A percentile compares a stretch with the other conserved stretches of the same genome.
phyloP scores from a whole-genome alignment of 73 alveolate genomes.

The Tetrahymena elliotti region DNA sequence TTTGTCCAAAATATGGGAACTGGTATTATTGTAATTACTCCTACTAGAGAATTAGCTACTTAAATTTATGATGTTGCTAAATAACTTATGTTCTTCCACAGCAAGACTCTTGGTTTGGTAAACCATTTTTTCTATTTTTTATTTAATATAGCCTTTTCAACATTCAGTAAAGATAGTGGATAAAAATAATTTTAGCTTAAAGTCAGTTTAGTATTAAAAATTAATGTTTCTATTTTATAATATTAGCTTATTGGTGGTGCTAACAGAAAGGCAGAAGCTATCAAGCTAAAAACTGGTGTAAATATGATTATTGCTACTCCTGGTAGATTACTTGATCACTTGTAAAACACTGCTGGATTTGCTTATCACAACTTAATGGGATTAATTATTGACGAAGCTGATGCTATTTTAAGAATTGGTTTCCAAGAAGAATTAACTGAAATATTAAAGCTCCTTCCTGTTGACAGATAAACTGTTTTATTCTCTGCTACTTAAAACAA shows the following conservation, averaged over 20 bases:
- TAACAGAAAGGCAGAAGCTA: slow-evolving; percentile 92
- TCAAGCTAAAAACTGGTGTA: slow-evolving; percentile 92
- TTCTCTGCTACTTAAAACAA: slow-evolving; percentile 98
- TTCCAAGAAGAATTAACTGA: slow-evolving; percentile 98
- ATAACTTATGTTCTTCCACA: slow-evolving; percentile 21
- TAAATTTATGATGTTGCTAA: slow-evolving; percentile 95
- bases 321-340: slow-evolving; percentile 96
- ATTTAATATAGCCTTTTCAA: not conserved
- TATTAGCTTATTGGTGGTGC: slow-evolving; percentile 88
- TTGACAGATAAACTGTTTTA: slow-evolving; percentile 92
- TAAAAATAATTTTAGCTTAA: too few relatives aligned
- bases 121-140: not conserved
- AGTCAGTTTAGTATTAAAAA: not conserved
- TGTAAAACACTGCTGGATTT: slow-evolving; percentile 95
- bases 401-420: slow-evolving; percentile 92
- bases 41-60: slow-evolving; percentile 97
- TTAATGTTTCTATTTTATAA: not conserved
- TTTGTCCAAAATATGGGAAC: slow-evolving; percentile 83
- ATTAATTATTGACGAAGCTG: slow-evolving; percentile 99
- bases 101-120: slow-evolving; percentile 16
- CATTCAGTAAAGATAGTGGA: not conserved
- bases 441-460: slow-evolving; percentile 87
- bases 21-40: slow-evolving; percentile 92
- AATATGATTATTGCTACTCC: slow-evolving; percentile 97
- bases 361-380: slow-evolving; percentile 87